A percentile compares a stretch with the other conserved stretches of the same genome.
Evolutionary conservation across 345 rosid genomes (phyloP).

Genomic region (Salix suchowensis): DNA sequence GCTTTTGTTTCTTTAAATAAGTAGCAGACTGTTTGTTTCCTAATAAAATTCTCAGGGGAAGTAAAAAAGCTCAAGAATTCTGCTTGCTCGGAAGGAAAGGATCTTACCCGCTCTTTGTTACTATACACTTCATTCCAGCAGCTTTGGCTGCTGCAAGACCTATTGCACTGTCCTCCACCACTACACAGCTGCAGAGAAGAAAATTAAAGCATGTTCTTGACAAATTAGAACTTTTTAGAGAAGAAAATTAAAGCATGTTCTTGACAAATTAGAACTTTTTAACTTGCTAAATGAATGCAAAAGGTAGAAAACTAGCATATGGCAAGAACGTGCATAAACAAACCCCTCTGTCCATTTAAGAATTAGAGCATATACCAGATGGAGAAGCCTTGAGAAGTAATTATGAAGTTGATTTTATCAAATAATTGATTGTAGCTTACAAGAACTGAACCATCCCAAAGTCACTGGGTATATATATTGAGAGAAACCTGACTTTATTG

Average conservation of each 20-base stretch:
- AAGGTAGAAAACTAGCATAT: not conserved
- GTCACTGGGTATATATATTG: not conserved
- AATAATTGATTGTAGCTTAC: not conserved
- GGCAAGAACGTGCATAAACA: not conserved
- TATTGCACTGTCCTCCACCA: conserved; percentile 86
- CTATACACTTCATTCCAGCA: conserved; percentile 92
- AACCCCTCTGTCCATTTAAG: not conserved
- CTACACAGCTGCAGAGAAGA: conserved; percentile 65
- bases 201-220: not conserved
- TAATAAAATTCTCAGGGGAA: not conserved
- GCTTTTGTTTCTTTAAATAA: not conserved
- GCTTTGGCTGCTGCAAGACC: conserved; percentile 97
- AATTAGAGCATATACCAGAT: not conserved
- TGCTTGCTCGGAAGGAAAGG: not conserved
- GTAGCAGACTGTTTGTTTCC: not conserved
- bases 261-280: not conserved
- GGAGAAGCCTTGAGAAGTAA: not conserved
- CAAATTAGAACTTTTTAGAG: too few relatives aligned
- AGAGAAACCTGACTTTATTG: not conserved
- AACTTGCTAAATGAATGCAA: not conserved
- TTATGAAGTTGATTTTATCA: not conserved
- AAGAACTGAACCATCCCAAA: not conserved
- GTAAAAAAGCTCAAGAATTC: not conserved
- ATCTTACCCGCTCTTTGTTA: conserved; percentile 84
- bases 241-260: not conserved